Percentiles rank a stretch among this genome's conserved stretches.
Evolutionary conservation across 306 rosid genomes (phyloP).

Genomic region (Lupinus albus): DNA sequence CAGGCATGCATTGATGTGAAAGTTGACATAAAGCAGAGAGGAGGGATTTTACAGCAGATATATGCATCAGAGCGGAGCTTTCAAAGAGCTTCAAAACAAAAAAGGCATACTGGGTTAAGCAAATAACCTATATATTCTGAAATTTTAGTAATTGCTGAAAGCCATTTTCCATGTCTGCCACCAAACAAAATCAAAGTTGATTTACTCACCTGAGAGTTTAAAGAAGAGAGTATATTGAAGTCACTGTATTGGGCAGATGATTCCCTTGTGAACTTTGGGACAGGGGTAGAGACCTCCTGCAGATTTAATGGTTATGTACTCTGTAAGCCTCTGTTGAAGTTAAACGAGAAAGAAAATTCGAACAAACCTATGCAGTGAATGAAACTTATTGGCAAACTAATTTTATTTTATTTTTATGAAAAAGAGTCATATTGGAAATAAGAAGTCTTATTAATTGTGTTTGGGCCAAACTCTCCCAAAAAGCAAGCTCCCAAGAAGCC

Average conservation of each 20-base stretch:
- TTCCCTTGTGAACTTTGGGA: slow-evolving; percentile 80
- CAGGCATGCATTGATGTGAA: slow-evolving; percentile 75
- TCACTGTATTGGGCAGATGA: slow-evolving; percentile 85
- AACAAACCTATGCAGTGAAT: slow-evolving; percentile 30
- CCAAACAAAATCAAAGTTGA: slow-evolving; percentile 33
- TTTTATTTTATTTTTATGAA: neutral
- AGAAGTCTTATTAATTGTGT: too few species aligned
- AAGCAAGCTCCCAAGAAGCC: too few species aligned
- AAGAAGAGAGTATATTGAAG: slow-evolving; percentile 91
- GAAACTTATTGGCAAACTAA: slow-evolving; percentile 16
- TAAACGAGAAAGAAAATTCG: slow-evolving; percentile 10
- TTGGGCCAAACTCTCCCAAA: too few species aligned
- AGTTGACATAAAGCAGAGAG: slow-evolving; percentile 89
- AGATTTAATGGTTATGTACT: slow-evolving; percentile 42
- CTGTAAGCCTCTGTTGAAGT: slow-evolving; percentile 36
- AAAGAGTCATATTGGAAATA: slow-evolving; percentile 7
- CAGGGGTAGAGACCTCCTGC: slow-evolving; percentile 87
- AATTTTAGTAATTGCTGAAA: slow-evolving; percentile 19
- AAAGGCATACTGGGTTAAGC: slow-evolving; percentile 45
- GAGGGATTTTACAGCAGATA: slow-evolving; percentile 90
- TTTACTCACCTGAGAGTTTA: slow-evolving; percentile 85
- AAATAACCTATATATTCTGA: slow-evolving; percentile 25
- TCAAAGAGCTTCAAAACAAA: slow-evolving; percentile 76
- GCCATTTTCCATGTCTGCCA: slow-evolving; percentile 16
- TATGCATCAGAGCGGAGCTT: slow-evolving; percentile 92